Evolutionary conservation across 208 protist genomes (phyloP).

Genomic region (Trypanosoma cruzi): DNA sequence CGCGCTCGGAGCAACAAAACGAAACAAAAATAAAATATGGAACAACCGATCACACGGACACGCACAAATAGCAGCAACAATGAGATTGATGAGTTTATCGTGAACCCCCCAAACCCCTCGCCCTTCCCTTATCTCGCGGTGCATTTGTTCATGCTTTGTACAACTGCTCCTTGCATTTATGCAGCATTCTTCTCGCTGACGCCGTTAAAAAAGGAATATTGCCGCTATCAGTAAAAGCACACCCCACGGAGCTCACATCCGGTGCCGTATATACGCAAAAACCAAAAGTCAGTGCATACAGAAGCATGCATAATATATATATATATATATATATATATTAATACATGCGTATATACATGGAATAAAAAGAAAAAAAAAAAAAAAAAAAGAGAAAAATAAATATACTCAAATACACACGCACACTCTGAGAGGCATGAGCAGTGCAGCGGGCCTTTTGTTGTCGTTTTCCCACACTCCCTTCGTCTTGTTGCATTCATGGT

Average conservation of each 20-base stretch:
- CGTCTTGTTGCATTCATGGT: not conserved
- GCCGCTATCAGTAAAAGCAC: no score
- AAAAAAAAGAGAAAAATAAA: slow-evolving; percentile 21
- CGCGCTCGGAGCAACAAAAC: not conserved
- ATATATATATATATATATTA: slow-evolving; percentile 10
- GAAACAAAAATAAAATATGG: slow-evolving; percentile 11
- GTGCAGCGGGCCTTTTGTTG: not conserved
- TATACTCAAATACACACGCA: slow-evolving; percentile 19
- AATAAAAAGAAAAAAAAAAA: slow-evolving; percentile 6
- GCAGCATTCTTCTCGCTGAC: no score
- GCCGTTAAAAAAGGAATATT: no score
- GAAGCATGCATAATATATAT: not conserved
- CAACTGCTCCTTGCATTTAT: no score
- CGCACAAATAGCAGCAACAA: slow-evolving; percentile 15
- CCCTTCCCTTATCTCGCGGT: not conserved
- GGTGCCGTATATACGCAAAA: not conserved
- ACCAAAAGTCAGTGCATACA: not conserved
- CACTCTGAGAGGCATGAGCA: not conserved
- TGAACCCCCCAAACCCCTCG: not conserved
- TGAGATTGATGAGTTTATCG: not conserved
- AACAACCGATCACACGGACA: not conserved
- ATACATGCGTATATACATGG: slow-evolving; percentile 4
- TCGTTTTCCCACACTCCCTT: not conserved
- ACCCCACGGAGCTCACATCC: no score
- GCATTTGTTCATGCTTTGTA: no score